Evolutionary conservation across 2,329 filamentous ascomycete genomes (phyloP), one percentile per base, ranked within the genome.

Genomic region (Blumeria hordei): DNA sequence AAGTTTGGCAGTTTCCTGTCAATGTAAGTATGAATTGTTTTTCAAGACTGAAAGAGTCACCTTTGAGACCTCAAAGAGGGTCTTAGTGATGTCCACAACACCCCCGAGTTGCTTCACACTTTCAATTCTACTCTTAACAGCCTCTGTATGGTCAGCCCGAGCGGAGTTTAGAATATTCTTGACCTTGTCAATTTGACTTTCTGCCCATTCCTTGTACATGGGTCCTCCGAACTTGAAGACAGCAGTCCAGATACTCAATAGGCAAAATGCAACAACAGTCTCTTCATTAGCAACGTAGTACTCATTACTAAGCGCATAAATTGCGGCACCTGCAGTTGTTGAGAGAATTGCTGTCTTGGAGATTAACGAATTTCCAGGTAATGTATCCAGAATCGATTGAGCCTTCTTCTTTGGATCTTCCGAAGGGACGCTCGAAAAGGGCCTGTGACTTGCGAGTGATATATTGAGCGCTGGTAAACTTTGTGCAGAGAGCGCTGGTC

Each of bases 211-310:
- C 68, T 75, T 80, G 79, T 96, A 96, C 70, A 82, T 75, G 58
- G 92, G 92, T 55, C 90, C 92, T 66, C 85, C 88, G 69, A 87
- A 95, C 73, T 93, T 92, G 74, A 86, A 90, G 65, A 94, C 77
- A 59, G 81, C 87, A 67, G 76, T 83, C 83, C 94, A 98, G 68
- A 96, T 85, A 69, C 83, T 87, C 68, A 96, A 75, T 66, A 98
- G 77, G 70, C 85, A 92, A 73, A 98, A 79, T 62, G 86, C 85
- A 67, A 94, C 85, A 68, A 98, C 85, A 60, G 88, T 85, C 77
- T 98, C 92, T 78, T 98, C 92, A 75, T 98, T 98, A 73, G 98
- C 78, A 69, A 98, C 88, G 73, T 95, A 96, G 76, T 96, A 88
- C 80, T 98, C 92, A 74, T 94, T 98, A 81, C 85, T 93, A 73